phyloP scores from a whole-genome alignment of 208 protist species.

The Leishmania lainsoni region DNA sequence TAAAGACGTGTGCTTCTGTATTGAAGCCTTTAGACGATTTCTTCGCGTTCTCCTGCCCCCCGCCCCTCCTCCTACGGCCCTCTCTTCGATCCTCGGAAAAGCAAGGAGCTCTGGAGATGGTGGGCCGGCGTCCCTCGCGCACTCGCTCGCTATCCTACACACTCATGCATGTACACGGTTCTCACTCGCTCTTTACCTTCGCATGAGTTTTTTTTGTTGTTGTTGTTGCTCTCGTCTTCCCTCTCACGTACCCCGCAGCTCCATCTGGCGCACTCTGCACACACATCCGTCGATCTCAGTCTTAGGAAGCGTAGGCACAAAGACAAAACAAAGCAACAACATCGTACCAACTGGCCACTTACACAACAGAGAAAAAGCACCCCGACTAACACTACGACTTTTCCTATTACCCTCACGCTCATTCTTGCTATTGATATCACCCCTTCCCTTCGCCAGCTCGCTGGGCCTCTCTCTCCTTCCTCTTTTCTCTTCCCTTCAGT shows the following conservation, averaged over 20 bases:
- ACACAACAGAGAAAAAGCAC: neutral
- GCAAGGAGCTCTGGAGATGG: neutral
- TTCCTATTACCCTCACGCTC: neutral
- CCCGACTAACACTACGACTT: neutral
- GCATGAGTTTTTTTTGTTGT: neutral
- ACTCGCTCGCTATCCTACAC: neutral
- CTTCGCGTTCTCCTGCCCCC: neutral
- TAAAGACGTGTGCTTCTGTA: neutral
- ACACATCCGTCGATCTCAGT: neutral
- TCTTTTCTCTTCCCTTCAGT: neutral
- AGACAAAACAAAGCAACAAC: neutral
- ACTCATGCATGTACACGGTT: neutral
- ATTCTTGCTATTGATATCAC: neutral
- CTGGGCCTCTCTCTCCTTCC: no score
- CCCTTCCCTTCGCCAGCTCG: neutral
- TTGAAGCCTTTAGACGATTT: neutral
- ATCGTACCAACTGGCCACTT: neutral
- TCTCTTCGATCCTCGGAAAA: neutral
- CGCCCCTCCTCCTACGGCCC: neutral
- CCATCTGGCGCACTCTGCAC: neutral
- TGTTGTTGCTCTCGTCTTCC: neutral
- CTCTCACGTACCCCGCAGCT: neutral
- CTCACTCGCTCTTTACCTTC: neutral
- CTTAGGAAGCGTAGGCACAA: neutral
- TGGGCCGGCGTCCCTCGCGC: neutral